Conservation (phyloP, 2,329 filamentous ascomycete species). For the Aspergillus chevalieri region DNA sequence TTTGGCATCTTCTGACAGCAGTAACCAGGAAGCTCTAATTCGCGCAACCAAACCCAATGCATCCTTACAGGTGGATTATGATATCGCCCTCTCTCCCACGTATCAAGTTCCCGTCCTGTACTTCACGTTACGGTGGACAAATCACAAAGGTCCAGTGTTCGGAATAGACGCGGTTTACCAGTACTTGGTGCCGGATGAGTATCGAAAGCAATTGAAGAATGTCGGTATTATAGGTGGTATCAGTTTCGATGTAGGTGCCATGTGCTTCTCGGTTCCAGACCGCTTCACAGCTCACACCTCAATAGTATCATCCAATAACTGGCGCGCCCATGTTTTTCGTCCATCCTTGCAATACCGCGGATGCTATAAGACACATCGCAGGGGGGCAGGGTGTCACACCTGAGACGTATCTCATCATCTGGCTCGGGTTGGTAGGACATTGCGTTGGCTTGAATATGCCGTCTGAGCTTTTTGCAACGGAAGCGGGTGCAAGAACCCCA, state of each 20-base stretch:
- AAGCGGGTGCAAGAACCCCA: constrained; percentile 14
- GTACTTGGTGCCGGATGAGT: constrained; percentile 61
- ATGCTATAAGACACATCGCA: constrained; percentile 65
- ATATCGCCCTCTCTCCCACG: constrained; percentile 67
- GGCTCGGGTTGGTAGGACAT: constrained; percentile 81
- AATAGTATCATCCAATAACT: constrained; percentile 74
- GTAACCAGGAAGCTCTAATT: constrained; percentile 38
- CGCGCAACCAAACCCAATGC: constrained; percentile 24
- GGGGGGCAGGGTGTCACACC: constrained; percentile 32
- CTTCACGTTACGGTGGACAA: constrained; percentile 60
- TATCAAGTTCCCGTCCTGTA: constrained; percentile 71
- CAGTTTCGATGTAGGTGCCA: constrained; percentile 64
- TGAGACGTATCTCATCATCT: constrained; percentile 72
- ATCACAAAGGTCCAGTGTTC: constrained; percentile 47
- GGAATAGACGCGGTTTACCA: constrained; percentile 65
- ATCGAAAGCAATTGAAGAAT: constrained; percentile 55
- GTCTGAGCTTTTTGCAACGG: constrained; percentile 50
- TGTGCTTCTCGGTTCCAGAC: constrained; percentile 14
- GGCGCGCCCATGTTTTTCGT: constrained; percentile 79
- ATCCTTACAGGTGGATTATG: constrained; percentile 57
- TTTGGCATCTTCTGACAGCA: constrained; percentile 24
- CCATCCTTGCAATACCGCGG: constrained; percentile 83
- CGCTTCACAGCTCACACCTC: constrained; percentile 30
- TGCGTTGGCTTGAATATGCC: constrained; percentile 75
- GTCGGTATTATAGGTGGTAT: constrained; percentile 65